phyloP scores from a whole-genome alignment of 805 yeast species.

The Yamadazyma philogaea region DNA sequence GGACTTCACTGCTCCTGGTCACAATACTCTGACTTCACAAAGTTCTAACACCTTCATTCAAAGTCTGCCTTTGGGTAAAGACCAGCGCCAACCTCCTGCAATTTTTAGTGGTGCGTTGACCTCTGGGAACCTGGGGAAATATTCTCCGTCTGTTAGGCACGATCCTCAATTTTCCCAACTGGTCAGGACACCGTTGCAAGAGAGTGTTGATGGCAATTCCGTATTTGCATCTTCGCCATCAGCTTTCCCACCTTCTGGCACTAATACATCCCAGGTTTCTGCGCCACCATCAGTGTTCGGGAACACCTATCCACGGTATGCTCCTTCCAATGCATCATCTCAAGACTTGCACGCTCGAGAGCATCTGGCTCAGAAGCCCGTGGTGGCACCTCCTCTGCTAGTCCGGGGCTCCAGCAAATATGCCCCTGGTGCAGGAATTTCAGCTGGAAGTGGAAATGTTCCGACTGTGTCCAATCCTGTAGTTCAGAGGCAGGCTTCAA shows the following conservation, averaged over 20 bases:
- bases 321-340: conserved; percentile 25
- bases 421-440: conserved; percentile 11
- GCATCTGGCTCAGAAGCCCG: background rate
- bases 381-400: conserved; percentile 11
- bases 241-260: background rate
- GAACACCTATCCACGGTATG: conserved; percentile 12
- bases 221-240: conserved; percentile 11
- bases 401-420: conserved; percentile 11
- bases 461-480: background rate
- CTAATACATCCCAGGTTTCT: background rate
- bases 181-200: conserved; percentile 12
- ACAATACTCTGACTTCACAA: background rate
- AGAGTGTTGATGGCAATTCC: conserved; percentile 7
- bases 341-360: conserved; percentile 14
- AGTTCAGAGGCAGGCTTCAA: background rate
- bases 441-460: background rate
- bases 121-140: background rate
- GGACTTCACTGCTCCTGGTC: conserved; percentile 26
- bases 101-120: background rate
- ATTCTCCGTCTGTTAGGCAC: conserved; percentile 9
- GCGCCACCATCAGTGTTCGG: conserved; percentile 6
- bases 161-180: background rate
- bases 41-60: conserved; percentile 2
- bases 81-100: background rate
- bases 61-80: conserved; percentile 8